phyloP scores from a whole-genome alignment of 805 yeast species.

The Wickerhamia fluorescens region DNA sequence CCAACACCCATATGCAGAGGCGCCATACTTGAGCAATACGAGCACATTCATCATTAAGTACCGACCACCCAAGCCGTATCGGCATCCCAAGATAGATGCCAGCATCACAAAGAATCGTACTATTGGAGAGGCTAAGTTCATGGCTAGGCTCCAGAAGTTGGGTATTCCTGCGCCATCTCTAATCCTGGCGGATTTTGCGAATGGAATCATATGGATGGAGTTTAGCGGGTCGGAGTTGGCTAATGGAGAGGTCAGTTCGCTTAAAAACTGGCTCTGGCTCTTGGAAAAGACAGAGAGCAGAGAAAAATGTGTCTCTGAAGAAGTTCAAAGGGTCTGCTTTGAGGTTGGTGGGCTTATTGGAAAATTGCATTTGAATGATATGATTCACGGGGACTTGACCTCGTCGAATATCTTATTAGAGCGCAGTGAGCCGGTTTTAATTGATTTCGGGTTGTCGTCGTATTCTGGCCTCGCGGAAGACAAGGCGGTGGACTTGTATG shows the following conservation, averaged over 20 bases:
- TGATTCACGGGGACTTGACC: constrained; percentile 92
- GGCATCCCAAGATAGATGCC: constrained; percentile 78
- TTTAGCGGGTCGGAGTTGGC: constrained; percentile 51
- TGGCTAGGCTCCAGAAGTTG: constrained; percentile 47
- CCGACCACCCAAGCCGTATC: constrained; percentile 84
- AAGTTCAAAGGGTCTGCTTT: constrained; percentile 38
- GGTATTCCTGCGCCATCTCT: constrained; percentile 68
- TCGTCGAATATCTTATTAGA: constrained; percentile 73
- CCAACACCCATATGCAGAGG: constrained; percentile 56
- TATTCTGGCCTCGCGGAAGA: constrained; percentile 75
- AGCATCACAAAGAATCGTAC: constrained; percentile 76
- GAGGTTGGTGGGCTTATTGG: constrained; percentile 66
- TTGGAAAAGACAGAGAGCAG: constrained; percentile 28
- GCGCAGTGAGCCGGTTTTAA: constrained; percentile 46
- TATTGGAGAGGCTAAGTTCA: constrained; percentile 71
- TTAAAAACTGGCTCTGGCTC: constrained; percentile 71
- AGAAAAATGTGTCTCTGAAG: constrained; percentile 18
- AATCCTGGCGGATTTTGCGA: constrained; percentile 65
- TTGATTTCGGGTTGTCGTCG: constrained; percentile 88
- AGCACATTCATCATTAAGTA: constrained; percentile 61
- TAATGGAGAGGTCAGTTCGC: constrained; percentile 49
- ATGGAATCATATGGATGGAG: constrained; percentile 90
- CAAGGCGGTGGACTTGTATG: constrained; percentile 95
- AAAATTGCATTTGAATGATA: constrained; percentile 62
- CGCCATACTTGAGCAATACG: constrained; percentile 18